These are phyloP conservation scores for Botrytis medusae DNA, from an alignment of 2,329 filamentous ascomycete genomes.

Conservation along the genomic window DNA sequence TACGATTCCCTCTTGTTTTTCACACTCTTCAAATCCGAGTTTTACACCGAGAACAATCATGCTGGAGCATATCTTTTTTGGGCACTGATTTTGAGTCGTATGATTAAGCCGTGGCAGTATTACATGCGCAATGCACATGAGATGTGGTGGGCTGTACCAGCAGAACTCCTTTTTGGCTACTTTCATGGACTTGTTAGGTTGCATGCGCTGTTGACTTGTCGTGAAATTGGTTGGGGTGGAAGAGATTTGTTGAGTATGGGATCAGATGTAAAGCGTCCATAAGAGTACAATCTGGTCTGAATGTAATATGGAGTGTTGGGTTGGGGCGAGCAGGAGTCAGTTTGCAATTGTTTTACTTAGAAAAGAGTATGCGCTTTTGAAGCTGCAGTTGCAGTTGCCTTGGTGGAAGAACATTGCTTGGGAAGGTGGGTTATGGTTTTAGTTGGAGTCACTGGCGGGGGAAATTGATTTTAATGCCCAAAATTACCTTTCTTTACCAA, in stretches of 20 bases:
- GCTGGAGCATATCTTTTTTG: neutral
- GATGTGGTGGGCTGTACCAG: neutral
- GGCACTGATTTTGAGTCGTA: neutral
- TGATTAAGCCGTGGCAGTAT: neutral
- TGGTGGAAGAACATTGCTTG: neutral
- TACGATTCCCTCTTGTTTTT: conserved; percentile 49
- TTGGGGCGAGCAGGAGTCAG: neutral
- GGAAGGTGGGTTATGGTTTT: neutral
- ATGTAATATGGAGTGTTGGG: neutral
- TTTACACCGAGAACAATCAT: neutral
- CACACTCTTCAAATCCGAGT: neutral
- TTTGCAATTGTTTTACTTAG: neutral
- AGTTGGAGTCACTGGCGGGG: neutral
- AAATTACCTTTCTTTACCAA: neutral
- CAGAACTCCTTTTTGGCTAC: neutral
- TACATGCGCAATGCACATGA: neutral
- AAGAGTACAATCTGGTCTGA: neutral
- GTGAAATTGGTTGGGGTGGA: neutral
- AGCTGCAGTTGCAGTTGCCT: neutral
- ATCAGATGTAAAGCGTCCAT: neutral
- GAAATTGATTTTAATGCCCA: neutral
- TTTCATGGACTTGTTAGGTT: neutral
- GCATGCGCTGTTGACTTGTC: neutral
- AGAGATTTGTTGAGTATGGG: neutral
- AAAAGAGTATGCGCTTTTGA: neutral